Evolutionary conservation across 2,329 filamentous ascomycete genomes (phyloP), one percentile per base, ranked within the genome.

Genomic region (Neopestalotiopsis sp.): DNA sequence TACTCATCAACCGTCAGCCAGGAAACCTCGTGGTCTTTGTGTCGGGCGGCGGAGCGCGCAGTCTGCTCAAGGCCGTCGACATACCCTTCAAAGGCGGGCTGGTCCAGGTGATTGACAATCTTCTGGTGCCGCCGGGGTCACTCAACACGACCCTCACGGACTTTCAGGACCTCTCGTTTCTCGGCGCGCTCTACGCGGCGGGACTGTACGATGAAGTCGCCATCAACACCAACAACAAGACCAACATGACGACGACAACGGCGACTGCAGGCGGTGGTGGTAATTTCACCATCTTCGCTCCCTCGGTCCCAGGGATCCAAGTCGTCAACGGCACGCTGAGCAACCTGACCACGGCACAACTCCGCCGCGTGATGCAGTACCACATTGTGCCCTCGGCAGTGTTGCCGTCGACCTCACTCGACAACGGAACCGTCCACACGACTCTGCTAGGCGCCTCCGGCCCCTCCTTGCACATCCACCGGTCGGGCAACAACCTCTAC

Each of bases 201-300:
- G 76, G 74, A 69, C 79, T 79, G 69, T 77, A 79, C 68, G 81
- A 76, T 2, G 77, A 81, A 20, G 75, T 90, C 64, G 81, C 85
- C 69, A 75, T 77, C 13, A 42, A 58, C 34, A 28, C 24, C 24
- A 38, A 38, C 34, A 38, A 38, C 10, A 10, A 10, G 34, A 38
- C 34, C 34, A 38, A 38, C 34, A 10, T 7, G 6, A 38, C 34
- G 10, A 38, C 10, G 5, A 10, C 34, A 57, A 40, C 9, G 17
- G 52, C 7, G 3, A 1, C 4, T 9, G 5, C 20, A 57, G 58
- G 17, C 14, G 20, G 38, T 5, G 75, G 79, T 7, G 75, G 78
- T 61, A 80, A 88, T 71, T 70, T 89, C 61, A 89, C 88, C 68
- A 82, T 89, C 71, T 89, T 89, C 75, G 87, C 83, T 0, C 88